A percentile compares a stretch with the other conserved stretches of the same genome.
phyloP scores from a whole-genome alignment of 441 rosid genomes.

The Theobroma grandiflorum region DNA sequence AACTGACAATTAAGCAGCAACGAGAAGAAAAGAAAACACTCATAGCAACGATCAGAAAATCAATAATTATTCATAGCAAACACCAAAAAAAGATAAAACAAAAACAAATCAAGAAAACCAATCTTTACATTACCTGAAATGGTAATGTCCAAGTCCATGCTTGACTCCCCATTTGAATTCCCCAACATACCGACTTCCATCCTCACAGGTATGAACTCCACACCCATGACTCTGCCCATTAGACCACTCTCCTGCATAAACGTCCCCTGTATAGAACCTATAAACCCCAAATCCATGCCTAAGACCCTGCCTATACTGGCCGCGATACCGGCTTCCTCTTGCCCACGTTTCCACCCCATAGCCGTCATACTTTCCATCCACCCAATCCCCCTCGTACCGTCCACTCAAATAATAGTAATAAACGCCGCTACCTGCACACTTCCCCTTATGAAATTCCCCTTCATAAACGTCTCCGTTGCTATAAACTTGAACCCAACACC shows the following conservation, averaged over 20 bases:
- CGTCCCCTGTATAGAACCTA: slow-evolving; percentile 88
- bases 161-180: slow-evolving; percentile 94
- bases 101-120: neutral
- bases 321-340: slow-evolving; percentile 85
- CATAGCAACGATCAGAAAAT: neutral
- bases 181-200: slow-evolving; percentile 86
- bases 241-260: slow-evolving; percentile 93
- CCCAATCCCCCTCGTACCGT: slow-evolving; percentile 88
- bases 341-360: slow-evolving; percentile 95
- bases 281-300: slow-evolving; percentile 87
- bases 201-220: slow-evolving; percentile 92
- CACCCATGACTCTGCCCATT: slow-evolving; percentile 93
- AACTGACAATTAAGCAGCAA: neutral
- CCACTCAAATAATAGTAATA: slow-evolving; percentile 91
- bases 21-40: neutral
- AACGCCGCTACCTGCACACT: slow-evolving; percentile 83
- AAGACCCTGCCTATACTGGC: slow-evolving; percentile 83
- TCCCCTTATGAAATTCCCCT: slow-evolving; percentile 85
- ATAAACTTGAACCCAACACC: slow-evolving; percentile 84
- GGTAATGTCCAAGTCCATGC: slow-evolving; percentile 93
- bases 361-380: slow-evolving; percentile 87
- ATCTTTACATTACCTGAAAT: slow-evolving; percentile 72
- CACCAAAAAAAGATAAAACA: neutral
- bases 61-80: too few relatives aligned
- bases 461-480: slow-evolving; percentile 91